phyloP scores from a whole-genome alignment of 306 rosid species.

The Pachyrhizus erosus region DNA sequence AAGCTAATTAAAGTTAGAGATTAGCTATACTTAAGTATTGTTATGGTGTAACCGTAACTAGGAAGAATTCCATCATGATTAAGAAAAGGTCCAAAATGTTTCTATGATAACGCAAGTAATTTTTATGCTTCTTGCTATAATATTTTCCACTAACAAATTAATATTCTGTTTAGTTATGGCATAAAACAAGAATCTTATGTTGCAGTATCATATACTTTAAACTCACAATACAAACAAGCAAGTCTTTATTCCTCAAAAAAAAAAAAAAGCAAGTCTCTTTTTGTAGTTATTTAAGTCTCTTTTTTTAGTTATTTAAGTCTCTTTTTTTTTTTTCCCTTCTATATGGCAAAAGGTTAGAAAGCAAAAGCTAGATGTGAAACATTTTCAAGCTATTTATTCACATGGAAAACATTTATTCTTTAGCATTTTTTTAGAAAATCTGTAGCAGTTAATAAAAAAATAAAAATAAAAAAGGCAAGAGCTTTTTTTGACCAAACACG shows the following conservation, averaged over 20 bases:
- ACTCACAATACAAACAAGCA: background rate
- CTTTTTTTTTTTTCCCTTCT: background rate
- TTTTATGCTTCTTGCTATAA: background rate
- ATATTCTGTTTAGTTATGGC: background rate
- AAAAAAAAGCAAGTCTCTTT: background rate
- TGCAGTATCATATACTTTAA: background rate
- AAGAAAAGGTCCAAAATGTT: conserved; percentile 5
- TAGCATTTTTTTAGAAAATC: background rate
- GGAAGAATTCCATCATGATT: background rate
- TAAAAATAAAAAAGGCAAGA: conserved; percentile 27
- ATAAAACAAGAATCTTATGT: background rate
- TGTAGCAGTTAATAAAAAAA: conserved; percentile 6
- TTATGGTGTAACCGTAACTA: background rate
- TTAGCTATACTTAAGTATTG: background rate
- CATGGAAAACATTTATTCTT: background rate
- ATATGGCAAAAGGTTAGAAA: background rate
- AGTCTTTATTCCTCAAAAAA: background rate
- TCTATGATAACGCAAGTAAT: background rate
- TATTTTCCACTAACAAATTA: background rate
- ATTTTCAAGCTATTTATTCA: background rate
- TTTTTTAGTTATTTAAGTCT: background rate
- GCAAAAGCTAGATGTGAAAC: background rate
- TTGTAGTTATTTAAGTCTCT: background rate
- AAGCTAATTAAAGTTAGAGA: conserved; percentile 34
- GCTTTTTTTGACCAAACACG: conserved; percentile 24